These are phyloP conservation scores for Backusella luteola DNA, from an alignment of 192 early-diverging fungal species.

Conservation along the genomic window DNA sequence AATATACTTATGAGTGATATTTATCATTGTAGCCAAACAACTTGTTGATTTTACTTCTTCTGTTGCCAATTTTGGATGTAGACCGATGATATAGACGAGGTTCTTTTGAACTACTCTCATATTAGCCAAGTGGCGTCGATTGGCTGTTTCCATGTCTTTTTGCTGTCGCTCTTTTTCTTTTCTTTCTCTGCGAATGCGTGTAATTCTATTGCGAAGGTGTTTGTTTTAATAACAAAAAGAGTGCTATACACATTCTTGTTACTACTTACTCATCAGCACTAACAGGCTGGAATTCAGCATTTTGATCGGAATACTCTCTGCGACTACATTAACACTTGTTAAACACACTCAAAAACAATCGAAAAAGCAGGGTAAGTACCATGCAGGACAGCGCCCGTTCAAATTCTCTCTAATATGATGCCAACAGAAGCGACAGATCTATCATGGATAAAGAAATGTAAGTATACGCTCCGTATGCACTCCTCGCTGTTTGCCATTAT, in stretches of 20 bases:
- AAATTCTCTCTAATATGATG: conserved; percentile 93
- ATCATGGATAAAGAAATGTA: background rate
- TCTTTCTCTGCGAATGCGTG: conserved; percentile 74
- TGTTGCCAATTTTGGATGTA: conserved; percentile 80
- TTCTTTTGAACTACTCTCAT: conserved; percentile 97
- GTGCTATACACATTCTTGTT: background rate
- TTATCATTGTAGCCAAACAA: background rate
- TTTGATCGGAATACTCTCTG: conserved; percentile 90
- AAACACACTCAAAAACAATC: background rate
- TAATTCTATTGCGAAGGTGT: conserved; percentile 31
- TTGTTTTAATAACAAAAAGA: background rate
- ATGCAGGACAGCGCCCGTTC: conserved; percentile 93
- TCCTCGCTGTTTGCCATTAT: background rate
- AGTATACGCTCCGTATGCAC: background rate
- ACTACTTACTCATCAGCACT: conserved; percentile 75
- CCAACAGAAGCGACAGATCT: conserved; percentile 99
- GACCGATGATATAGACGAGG: conserved; percentile 94
- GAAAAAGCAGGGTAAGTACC: conserved; percentile 31
- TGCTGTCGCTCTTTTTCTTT: conserved; percentile 86
- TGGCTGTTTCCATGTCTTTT: conserved; percentile 83
- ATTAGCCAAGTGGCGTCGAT: conserved; percentile 77
- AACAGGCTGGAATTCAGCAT: conserved; percentile 83
- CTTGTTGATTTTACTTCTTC: conserved; percentile 69
- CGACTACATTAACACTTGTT: conserved; percentile 47
- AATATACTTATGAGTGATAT: too few species aligned